These are phyloP conservation scores for Camelina laxa DNA, from an alignment of 345 rosid genomes.

Conservation along the genomic window DNA sequence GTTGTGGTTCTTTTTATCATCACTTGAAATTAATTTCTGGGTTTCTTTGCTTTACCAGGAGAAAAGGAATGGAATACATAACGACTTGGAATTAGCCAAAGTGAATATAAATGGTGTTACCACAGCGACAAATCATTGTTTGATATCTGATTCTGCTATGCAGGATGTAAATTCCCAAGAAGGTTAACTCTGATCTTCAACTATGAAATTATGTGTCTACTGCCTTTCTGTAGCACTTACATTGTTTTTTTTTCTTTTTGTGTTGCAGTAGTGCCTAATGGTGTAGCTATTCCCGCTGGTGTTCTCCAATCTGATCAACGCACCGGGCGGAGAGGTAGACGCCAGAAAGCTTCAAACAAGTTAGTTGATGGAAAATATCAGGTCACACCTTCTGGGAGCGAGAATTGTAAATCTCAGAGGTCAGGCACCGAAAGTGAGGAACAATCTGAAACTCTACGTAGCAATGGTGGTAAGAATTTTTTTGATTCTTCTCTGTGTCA, in stretches of 20 bases:
- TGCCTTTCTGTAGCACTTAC: constrained; percentile 26
- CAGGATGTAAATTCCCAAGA: constrained; percentile 48
- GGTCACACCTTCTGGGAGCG: constrained; percentile 52
- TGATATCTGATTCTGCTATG: constrained; percentile 38
- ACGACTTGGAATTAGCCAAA: constrained; percentile 44
- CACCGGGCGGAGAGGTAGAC: constrained; percentile 72
- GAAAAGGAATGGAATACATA: constrained; percentile 45
- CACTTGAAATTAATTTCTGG: not conserved
- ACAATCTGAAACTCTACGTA: constrained; percentile 37
- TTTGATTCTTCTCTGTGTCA: not conserved
- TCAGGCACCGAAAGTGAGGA: constrained; percentile 39
- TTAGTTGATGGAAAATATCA: constrained; percentile 55
- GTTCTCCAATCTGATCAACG: constrained; percentile 54
- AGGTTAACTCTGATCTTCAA: constrained; percentile 51
- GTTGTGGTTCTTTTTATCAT: not conserved
- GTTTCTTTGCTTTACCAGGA: constrained; percentile 49
- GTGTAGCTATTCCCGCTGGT: constrained; percentile 51
- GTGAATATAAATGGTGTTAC: constrained; percentile 42
- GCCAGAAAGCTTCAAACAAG: constrained; percentile 66
- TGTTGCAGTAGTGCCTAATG: constrained; percentile 50
- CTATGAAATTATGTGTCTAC: not conserved
- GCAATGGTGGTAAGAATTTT: constrained; percentile 47
- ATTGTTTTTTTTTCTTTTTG: constrained; percentile 2
- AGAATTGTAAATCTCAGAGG: constrained; percentile 49
- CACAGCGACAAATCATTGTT: constrained; percentile 36